A percentile compares a stretch with the other conserved stretches of the same genome.
These are phyloP conservation scores for Blastocrithidia nonstop DNA, from an alignment of 208 protist genomes.

Conservation along the genomic window DNA sequence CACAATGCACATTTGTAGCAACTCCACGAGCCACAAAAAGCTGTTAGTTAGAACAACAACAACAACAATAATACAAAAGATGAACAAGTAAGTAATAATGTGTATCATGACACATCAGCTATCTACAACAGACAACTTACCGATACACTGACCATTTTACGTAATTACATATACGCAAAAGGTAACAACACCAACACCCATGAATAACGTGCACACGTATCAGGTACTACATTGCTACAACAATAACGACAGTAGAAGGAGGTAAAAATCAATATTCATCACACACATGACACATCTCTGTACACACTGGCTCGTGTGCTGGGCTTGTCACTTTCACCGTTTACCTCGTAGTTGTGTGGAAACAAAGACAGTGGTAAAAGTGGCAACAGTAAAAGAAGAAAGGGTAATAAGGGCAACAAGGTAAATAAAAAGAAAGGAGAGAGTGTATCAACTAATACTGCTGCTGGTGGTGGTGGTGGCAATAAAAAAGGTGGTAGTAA, in stretches of 20 bases:
- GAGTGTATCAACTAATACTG: slow-evolving; percentile 1
- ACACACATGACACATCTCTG: background rate
- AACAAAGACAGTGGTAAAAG: background rate
- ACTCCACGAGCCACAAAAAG: too few relatives aligned
- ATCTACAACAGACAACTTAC: too few relatives aligned
- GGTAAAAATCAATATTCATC: background rate
- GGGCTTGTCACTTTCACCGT: slow-evolving; percentile 5
- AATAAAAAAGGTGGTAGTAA: background rate
- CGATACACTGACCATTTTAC: too few relatives aligned
- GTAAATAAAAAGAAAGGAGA: background rate
- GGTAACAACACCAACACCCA: slow-evolving; percentile 5
- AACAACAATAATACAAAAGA: too few relatives aligned
- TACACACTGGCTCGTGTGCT: slow-evolving; percentile 9
- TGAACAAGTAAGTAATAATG: too few relatives aligned
- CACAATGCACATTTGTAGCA: too few relatives aligned
- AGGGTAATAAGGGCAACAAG: background rate
- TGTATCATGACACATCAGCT: too few relatives aligned
- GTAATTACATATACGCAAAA: slow-evolving; percentile 5
- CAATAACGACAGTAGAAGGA: background rate
- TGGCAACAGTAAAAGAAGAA: background rate
- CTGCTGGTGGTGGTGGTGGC: background rate
- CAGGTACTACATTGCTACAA: background rate
- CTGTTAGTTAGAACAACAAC: too few relatives aligned
- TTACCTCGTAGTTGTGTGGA: background rate
- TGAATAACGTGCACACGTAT: slow-evolving; percentile 2